Evolutionary conservation across 345 rosid species (phyloP).

Genomic region (Leavenworthia alabamica): DNA sequence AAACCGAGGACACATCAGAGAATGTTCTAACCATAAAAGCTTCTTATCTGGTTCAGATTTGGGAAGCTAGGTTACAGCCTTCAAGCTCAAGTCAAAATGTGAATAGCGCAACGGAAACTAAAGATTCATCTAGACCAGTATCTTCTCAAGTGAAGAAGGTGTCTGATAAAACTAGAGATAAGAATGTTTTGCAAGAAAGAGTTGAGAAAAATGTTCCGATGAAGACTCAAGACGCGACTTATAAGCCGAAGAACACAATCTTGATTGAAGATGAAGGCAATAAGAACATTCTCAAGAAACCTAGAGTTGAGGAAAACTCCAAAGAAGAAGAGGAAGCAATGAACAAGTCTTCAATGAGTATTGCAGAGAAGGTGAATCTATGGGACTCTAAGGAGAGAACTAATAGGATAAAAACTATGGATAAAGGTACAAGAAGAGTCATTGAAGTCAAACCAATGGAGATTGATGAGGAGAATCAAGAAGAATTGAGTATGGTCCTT

Average conservation of each 20-base stretch:
- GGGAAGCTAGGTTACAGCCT: slow-evolving; percentile 66
- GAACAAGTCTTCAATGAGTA: not conserved
- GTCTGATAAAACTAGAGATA: not conserved
- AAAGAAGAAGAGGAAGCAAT: slow-evolving; percentile 1
- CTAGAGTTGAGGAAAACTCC: not conserved
- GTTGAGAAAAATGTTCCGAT: not conserved
- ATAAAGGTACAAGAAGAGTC: not conserved
- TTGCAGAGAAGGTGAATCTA: not conserved
- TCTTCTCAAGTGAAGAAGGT: not conserved
- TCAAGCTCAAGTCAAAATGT: slow-evolving; percentile 11
- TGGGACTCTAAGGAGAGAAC: not conserved
- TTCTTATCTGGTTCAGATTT: slow-evolving; percentile 71
- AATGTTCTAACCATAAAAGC: slow-evolving; percentile 40
- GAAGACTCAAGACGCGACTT: not conserved
- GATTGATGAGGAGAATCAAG: slow-evolving; percentile 1
- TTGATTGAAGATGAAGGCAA: not conserved
- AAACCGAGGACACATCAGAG: slow-evolving; percentile 6
- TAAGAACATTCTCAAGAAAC: not conserved
- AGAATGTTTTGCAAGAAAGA: not conserved
- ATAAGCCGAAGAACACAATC: not conserved
- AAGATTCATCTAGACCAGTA: not conserved
- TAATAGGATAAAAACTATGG: not conserved
- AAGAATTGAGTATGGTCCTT: not conserved
- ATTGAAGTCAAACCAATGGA: not conserved
- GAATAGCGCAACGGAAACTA: not conserved